Conservation (phyloP, 371 early-diverging fungal species). For the Mortierella sp. region DNA sequence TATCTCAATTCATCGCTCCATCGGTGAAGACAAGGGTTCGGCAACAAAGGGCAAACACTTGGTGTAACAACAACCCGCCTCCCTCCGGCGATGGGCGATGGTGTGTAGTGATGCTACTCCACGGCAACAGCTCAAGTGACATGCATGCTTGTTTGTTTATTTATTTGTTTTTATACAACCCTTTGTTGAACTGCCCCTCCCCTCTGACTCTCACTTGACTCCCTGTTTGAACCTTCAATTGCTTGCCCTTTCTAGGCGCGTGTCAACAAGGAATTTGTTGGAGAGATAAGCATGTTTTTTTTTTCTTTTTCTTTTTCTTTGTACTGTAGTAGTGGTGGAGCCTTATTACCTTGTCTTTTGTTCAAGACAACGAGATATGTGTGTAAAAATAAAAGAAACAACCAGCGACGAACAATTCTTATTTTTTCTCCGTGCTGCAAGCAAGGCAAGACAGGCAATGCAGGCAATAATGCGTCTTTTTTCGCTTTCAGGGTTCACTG, state of each 20-base stretch:
- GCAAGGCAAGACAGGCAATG: neutral
- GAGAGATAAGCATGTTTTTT: neutral
- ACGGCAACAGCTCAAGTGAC: neutral
- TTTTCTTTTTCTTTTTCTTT: neutral
- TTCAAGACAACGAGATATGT: neutral
- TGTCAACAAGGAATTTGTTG: neutral
- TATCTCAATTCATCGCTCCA: neutral
- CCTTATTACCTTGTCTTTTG: neutral
- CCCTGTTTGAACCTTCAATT: neutral
- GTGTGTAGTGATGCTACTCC: neutral
- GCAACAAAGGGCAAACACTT: neutral
- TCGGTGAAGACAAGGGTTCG: neutral
- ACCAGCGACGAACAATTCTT: neutral
- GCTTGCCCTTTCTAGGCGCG: neutral
- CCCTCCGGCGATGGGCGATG: slow-evolving; percentile 3
- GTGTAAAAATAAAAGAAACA: neutral
- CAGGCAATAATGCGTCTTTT: neutral
- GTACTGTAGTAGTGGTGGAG: neutral
- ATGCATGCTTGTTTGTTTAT: neutral
- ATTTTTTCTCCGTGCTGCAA: neutral
- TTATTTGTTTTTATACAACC: neutral
- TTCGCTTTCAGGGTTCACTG: neutral
- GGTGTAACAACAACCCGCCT: slow-evolving; percentile 6
- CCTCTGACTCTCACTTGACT: slow-evolving; percentile 15
- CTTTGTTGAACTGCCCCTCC: neutral